Evolutionary conservation across 2,329 filamentous ascomycete species (phyloP).

Genomic region (Xylariaceae sp.): DNA sequence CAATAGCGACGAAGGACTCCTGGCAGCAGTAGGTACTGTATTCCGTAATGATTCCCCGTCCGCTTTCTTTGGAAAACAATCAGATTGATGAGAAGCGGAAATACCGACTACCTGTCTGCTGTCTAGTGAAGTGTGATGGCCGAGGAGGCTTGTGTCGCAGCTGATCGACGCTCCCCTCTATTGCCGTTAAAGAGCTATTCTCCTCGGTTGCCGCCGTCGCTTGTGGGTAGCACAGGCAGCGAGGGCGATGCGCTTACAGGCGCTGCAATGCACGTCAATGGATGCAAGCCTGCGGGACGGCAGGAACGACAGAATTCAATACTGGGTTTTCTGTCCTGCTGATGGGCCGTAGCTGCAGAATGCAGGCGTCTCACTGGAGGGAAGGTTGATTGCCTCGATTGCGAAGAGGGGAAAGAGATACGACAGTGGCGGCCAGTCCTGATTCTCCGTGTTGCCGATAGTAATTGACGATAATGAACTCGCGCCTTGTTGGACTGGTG

Average conservation of each 20-base stretch:
- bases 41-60: too few species aligned
- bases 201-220: too few species aligned
- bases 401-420: not conserved
- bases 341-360: constrained; percentile 1
- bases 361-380: constrained; percentile 6
- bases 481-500: constrained; percentile 2
- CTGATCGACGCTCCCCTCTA: too few species aligned
- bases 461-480: constrained; percentile 3
- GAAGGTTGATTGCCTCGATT: constrained; percentile 1
- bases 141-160: too few species aligned
- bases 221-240: not conserved
- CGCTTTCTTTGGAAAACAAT: too few species aligned
- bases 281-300: constrained; percentile 3
- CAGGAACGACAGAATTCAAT: not conserved
- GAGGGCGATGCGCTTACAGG: constrained; percentile 2
- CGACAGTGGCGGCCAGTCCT: constrained; percentile 9
- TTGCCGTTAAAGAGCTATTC: too few species aligned
- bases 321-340: constrained; percentile 9
- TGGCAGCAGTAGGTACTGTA: too few species aligned
- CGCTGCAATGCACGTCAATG: constrained; percentile 10
- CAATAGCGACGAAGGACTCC: too few species aligned
- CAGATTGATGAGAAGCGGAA: too few species aligned
- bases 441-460: constrained; percentile 4
- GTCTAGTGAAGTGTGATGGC: too few species aligned
- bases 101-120: too few species aligned